A percentile compares a stretch with the other conserved stretches of the same genome.
Conservation (phyloP, 352 stramenopile species). For the Globisporangium canariense region DNA sequence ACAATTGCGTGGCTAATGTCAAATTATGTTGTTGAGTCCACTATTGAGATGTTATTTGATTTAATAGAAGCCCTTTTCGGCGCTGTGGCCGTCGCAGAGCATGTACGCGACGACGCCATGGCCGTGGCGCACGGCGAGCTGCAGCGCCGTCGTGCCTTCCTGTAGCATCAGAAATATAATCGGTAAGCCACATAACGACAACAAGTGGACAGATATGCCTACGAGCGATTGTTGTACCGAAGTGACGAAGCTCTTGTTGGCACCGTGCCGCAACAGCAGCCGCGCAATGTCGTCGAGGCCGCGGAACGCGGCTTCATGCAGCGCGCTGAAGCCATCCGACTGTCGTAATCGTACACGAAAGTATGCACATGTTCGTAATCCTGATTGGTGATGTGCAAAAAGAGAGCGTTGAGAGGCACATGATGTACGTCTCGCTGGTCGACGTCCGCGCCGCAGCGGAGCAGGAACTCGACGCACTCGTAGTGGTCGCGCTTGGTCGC, state of each 20-base stretch:
- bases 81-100: conserved; percentile 51
- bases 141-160: conserved; percentile 63
- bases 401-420: not conserved
- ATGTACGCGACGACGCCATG: conserved; percentile 58
- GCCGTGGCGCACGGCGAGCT: conserved; percentile 64
- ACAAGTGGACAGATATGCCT: no score
- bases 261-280: conserved; percentile 44
- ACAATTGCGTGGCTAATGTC: not conserved
- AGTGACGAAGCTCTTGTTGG: conserved; percentile 57
- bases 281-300: conserved; percentile 61
- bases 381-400: not conserved
- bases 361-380: not conserved
- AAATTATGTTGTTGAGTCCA: not conserved
- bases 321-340: conserved; percentile 64
- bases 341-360: conserved; percentile 5
- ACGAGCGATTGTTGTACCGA: conserved; percentile 26
- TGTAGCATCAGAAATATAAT: conserved; percentile 11
- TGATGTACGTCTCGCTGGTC: conserved; percentile 56
- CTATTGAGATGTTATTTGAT: not conserved
- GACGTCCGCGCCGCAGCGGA: conserved; percentile 45
- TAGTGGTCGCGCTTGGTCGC: conserved; percentile 51
- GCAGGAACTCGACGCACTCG: conserved; percentile 51
- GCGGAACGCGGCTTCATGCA: conserved; percentile 66
- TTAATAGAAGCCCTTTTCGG: conserved; percentile 61
- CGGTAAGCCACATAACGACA: not conserved